phyloP scores from a whole-genome alignment of 148 eudicot genomes.

The Polygonum maritimum region DNA sequence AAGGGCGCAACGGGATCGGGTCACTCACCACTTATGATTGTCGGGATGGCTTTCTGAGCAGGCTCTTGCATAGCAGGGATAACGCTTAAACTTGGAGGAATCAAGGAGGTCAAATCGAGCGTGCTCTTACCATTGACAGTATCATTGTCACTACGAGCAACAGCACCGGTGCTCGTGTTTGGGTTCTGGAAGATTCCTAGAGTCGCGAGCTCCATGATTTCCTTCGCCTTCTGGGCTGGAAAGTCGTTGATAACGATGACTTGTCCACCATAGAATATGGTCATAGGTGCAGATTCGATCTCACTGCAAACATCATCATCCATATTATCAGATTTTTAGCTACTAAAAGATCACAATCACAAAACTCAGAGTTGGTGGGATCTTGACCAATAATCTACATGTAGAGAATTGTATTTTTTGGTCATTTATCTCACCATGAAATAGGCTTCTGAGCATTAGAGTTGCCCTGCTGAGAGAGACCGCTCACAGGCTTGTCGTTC shows the following conservation, averaged over 20 bases:
- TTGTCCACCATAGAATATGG: constrained; percentile 81
- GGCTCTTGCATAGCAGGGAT: neutral
- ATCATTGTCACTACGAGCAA: neutral
- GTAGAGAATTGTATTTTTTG: neutral
- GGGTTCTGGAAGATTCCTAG: constrained; percentile 10
- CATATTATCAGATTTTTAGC: neutral
- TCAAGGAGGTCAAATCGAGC: neutral
- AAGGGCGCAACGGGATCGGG: neutral
- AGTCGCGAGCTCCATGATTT: constrained; percentile 63
- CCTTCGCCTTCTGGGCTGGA: constrained; percentile 65
- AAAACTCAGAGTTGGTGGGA: neutral
- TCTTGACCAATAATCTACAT: no score
- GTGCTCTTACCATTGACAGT: neutral
- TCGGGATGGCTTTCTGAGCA: constrained; percentile 19
- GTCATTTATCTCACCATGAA: constrained; percentile 1
- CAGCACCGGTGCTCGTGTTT: neutral
- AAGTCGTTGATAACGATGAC: constrained; percentile 68
- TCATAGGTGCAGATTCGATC: constrained; percentile 50
- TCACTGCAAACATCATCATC: neutral
- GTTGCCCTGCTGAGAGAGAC: neutral
- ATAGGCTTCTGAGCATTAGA: neutral
- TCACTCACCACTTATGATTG: constrained; percentile 35
- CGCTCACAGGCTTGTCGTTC: neutral
- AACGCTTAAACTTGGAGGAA: neutral
- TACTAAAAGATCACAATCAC: neutral